These are phyloP conservation scores for Suillus luteus DNA, from an alignment of 768 basidiomycete genomes.

Conservation along the genomic window DNA sequence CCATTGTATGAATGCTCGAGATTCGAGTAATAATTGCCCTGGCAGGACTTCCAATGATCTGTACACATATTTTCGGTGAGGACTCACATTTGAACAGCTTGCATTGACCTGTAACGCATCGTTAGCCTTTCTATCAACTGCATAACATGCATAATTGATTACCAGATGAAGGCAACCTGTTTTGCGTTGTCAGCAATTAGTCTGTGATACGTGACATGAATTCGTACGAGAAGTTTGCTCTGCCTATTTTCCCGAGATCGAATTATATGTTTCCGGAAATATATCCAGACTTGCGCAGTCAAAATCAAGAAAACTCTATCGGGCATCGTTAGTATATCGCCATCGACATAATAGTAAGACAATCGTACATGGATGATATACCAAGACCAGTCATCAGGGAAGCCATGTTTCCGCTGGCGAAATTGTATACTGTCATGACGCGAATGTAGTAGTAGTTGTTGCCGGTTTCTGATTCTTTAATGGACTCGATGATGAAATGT, in stretches of 20 bases:
- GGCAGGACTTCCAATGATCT: not conserved
- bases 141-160: not conserved
- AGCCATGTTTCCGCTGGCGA: too few relatives aligned
- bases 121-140: not conserved
- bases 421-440: not conserved
- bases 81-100: constrained; percentile 4
- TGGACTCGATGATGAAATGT: not conserved
- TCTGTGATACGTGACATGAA: not conserved
- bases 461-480: not conserved
- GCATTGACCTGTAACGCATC: not conserved
- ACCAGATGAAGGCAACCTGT: constrained; percentile 5
- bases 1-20: not conserved
- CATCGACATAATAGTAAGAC: not conserved
- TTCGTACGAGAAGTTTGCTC: not conserved
- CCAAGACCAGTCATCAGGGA: constrained; percentile 1
- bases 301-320: constrained; percentile 1
- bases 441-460: not conserved
- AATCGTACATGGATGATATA: constrained; percentile 2
- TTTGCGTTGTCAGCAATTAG: not conserved
- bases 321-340: not conserved
- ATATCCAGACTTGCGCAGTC: constrained; percentile 5
- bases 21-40: not conserved
- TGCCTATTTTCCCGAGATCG: not conserved
- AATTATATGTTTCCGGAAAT: not conserved
- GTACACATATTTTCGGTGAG: not conserved